A percentile compares a stretch with the other conserved stretches of the same genome.
phyloP scores from a whole-genome alignment of 1,284 basidiomycete genomes.

The Gymnopus androsaceus region DNA sequence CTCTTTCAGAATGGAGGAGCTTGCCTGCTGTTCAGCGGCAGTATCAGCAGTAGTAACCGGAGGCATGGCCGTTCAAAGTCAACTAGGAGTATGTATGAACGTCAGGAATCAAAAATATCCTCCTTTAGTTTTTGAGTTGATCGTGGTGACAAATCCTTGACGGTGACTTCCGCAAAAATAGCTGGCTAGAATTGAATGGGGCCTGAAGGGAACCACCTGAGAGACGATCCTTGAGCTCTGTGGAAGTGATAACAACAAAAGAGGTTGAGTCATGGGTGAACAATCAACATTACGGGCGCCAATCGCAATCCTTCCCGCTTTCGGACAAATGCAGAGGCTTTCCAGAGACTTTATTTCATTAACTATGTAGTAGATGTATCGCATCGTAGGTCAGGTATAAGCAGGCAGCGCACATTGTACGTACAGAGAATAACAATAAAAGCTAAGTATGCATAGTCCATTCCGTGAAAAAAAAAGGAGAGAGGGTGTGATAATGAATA shows the following conservation, averaged over 20 bases:
- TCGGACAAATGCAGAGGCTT: too few relatives aligned
- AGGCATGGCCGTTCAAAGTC: conserved; percentile 34
- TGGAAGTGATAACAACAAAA: too few relatives aligned
- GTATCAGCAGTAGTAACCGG: conserved; percentile 47
- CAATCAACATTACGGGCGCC: background rate
- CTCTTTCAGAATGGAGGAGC: conserved; percentile 64
- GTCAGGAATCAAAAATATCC: background rate
- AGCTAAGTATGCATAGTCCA: conserved; percentile 7
- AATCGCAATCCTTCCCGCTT: background rate
- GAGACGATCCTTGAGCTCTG: background rate
- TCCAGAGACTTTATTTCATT: too few relatives aligned
- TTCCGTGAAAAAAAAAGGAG: background rate
- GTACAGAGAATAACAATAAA: conserved; percentile 6
- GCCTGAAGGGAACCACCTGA: too few relatives aligned
- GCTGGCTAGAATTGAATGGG: background rate
- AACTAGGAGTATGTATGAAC: conserved; percentile 1
- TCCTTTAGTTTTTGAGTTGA: background rate
- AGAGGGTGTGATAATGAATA: background rate
- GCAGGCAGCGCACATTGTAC: conserved; percentile 10
- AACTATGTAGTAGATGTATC: background rate
- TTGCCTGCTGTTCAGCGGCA: conserved; percentile 38
- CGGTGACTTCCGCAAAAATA: background rate
- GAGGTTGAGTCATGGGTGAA: background rate
- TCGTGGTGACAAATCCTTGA: background rate
- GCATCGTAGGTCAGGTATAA: background rate